These are phyloP conservation scores for Hericium alpestre DNA, from an alignment of 768 basidiomycete genomes.

Conservation along the genomic window DNA sequence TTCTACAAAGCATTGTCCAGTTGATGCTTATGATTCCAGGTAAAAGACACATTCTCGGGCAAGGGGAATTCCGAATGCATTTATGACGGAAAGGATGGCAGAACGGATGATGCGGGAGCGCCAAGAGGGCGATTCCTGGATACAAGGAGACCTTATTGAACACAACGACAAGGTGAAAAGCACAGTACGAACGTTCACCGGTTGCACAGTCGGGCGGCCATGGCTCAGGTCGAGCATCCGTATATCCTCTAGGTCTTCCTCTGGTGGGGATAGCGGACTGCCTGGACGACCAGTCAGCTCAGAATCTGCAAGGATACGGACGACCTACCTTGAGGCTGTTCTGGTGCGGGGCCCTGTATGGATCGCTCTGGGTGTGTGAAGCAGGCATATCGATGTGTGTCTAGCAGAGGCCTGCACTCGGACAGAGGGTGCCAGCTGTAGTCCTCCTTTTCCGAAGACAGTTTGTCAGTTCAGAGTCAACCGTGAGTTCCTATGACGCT, in stretches of 20 bases:
- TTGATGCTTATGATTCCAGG: background rate
- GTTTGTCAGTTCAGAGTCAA: background rate
- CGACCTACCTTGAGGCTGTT: background rate
- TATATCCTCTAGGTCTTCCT: background rate
- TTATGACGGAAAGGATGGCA: background rate
- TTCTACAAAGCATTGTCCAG: background rate
- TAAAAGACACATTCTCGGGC: background rate
- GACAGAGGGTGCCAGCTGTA: constrained; percentile 68
- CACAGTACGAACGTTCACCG: background rate
- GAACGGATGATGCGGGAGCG: background rate
- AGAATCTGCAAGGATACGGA: background rate
- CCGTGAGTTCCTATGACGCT: constrained; percentile 11
- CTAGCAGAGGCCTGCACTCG: constrained; percentile 47
- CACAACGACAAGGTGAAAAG: background rate
- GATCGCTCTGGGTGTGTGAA: constrained; percentile 60
- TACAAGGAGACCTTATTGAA: background rate
- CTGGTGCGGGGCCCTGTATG: constrained; percentile 10
- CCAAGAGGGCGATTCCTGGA: background rate
- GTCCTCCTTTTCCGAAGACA: constrained; percentile 44
- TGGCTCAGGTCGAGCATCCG: background rate
- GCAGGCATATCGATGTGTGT: constrained; percentile 55
- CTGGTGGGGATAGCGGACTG: background rate
- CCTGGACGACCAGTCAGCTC: background rate
- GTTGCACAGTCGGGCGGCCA: background rate
- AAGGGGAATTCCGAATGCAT: background rate